Conservation (phyloP, 2,329 filamentous ascomycete genomes). For the Sarocladium strictum region DNA sequence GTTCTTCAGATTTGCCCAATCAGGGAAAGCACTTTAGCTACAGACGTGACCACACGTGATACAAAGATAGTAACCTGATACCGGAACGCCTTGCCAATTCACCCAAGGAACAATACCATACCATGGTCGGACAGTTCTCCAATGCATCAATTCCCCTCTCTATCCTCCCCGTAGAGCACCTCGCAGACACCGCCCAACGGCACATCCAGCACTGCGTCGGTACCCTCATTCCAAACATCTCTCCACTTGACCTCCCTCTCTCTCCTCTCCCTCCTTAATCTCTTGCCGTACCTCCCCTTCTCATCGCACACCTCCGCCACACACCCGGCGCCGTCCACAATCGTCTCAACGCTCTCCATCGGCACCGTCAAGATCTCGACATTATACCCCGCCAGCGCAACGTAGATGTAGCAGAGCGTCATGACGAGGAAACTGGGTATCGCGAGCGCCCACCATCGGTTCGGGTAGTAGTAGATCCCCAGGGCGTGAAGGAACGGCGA, state of each 20-base stretch:
- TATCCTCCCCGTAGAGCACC: conserved; percentile 70
- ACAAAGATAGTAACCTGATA: no score
- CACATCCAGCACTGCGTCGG: conserved; percentile 95
- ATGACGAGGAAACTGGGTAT: conserved; percentile 88
- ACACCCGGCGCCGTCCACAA: conserved; percentile 86
- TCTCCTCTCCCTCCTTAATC: conserved; percentile 30
- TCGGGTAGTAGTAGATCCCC: conserved; percentile 94
- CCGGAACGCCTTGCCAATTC: background rate
- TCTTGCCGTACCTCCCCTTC: conserved; percentile 16
- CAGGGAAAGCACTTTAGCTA: no score
- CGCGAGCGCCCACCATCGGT: conserved; percentile 95
- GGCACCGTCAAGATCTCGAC: conserved; percentile 80
- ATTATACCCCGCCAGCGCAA: conserved; percentile 88
- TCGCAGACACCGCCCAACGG: conserved; percentile 93
- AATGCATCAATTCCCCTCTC: conserved; percentile 7
- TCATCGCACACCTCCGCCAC: conserved; percentile 48
- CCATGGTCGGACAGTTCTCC: no score
- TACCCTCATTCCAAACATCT: conserved; percentile 82
- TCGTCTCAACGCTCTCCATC: conserved; percentile 73
- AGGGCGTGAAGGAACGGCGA: conserved; percentile 87
- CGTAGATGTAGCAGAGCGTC: conserved; percentile 84
- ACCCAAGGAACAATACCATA: background rate
- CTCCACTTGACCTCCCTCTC: conserved; percentile 57
- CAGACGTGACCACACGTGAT: no score
- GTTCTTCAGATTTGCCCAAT: no score